Evolutionary conservation across 192 early-diverging fungal genomes (phyloP).

Genomic region (Martensiomyces pterosporus): DNA sequence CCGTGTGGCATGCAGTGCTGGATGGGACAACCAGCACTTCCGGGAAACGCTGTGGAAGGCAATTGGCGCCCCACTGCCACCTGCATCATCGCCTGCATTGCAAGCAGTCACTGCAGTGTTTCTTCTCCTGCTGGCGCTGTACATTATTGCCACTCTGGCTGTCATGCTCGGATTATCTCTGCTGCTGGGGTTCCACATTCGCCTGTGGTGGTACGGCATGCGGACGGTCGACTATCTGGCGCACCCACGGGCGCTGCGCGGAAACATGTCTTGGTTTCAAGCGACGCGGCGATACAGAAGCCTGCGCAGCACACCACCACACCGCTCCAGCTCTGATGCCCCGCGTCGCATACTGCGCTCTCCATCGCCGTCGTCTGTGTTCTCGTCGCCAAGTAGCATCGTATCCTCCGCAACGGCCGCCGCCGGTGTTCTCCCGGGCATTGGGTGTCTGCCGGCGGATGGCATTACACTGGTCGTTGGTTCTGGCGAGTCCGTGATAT

Average conservation of each 20-base stretch:
- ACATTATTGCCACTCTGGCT: conserved; percentile 17
- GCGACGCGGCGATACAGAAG: conserved; percentile 23
- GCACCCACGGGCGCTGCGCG: conserved; percentile 10
- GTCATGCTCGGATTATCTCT: conserved; percentile 21
- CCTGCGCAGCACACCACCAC: too few relatives aligned
- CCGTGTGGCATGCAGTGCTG: conserved; percentile 14
- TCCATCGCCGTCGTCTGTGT: conserved; percentile 1
- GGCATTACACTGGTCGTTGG: conserved; percentile 28
- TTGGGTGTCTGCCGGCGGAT: conserved; percentile 15
- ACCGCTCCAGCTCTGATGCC: too few relatives aligned
- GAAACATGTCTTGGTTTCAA: conserved; percentile 10
- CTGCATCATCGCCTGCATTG: conserved; percentile 2
- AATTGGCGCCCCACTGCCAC: conserved; percentile 10
- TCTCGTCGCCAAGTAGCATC: not conserved
- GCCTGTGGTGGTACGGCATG: conserved; percentile 31
- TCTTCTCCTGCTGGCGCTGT: conserved; percentile 20
- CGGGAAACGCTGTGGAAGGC: conserved; percentile 12
- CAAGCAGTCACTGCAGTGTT: conserved; percentile 4
- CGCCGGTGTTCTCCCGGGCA: conserved; percentile 1
- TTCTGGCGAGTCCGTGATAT: conserved; percentile 23
- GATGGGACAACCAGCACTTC: conserved; percentile 10
- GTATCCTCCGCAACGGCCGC: not conserved
- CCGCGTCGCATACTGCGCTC: not conserved
- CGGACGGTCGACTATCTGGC: conserved; percentile 33
- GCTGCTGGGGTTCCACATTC: conserved; percentile 38